Evolutionary conservation across 2,329 filamentous ascomycete genomes (phyloP), one percentile per base, ranked within the genome.

Genomic region (Xylaria sp.): DNA sequence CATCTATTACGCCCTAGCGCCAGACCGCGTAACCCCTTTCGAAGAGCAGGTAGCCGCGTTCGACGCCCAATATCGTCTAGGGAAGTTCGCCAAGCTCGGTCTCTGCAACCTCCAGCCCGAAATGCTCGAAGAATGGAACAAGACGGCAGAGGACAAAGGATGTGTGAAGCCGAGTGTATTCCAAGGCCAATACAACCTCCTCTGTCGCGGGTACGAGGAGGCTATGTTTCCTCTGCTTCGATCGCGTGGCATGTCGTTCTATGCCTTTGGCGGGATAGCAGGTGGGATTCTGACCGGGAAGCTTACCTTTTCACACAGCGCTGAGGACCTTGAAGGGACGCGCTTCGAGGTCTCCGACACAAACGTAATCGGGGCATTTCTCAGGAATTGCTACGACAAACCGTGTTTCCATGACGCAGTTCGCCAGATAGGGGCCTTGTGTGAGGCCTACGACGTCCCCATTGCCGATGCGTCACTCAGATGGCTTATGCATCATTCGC

Each of bases 331-430:
- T 4, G 48, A 61, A 21, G 66, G 69, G 4, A 71, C 69, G 3
- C 69, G 69, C 24, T 71, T 69, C 30, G 63, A 71, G 21, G 36
- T 65, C 6, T 62, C 54, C 21, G 57, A 69, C 21, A 47, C 67
- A 53, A 71, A 67, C 34, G 32, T 64, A 7, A 56, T 67, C 30
- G 67, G 67, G 6, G 47, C 63, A 8, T 50, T 34, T 5, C 61
- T 45, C 27, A 42, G 67, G 30, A 30, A 45, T 11, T 67, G 63
- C 60, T 71, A 71, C 27, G 67, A 71, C 42, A 71, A 71, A 36
- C 63, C 66, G 2, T 48, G 27, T 2, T 69, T 71, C 48, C 66
- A 66, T 30, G 19, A 59, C 14, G 66, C 66, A 1, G 64, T 69
- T 2, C 48, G 60, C 3, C 9, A 58, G 36, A 27, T 67, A 42